Evolutionary conservation across 345 rosid genomes (phyloP).

Genomic region (Psidium guajava): DNA sequence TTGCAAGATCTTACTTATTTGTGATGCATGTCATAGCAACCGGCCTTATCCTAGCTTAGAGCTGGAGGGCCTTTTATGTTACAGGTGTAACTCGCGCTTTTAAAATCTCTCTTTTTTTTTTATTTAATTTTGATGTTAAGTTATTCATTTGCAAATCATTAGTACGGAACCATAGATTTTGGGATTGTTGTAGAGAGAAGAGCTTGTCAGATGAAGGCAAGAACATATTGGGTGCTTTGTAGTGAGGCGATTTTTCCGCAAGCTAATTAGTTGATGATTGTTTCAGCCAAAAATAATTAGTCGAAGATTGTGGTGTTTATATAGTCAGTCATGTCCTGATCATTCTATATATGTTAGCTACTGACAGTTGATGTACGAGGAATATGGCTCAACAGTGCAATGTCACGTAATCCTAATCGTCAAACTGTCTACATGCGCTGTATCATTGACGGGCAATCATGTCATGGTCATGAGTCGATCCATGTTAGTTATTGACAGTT

Average conservation of each 20-base stretch:
- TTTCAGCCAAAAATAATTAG: background rate
- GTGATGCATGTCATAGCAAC: background rate
- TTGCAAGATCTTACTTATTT: background rate
- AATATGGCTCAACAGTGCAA: background rate
- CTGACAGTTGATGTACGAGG: rapidly evolving
- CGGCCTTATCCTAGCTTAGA: background rate
- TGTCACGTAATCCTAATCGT: background rate
- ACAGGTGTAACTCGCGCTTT: background rate
- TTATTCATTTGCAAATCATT: background rate
- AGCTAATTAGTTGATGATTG: background rate
- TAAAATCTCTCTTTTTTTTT: background rate
- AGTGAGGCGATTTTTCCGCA: background rate
- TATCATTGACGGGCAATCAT: background rate
- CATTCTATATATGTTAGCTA: background rate
- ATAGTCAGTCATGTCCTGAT: background rate
- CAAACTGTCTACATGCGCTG: background rate
- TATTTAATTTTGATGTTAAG: background rate
- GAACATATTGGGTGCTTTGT: background rate
- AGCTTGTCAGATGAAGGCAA: background rate
- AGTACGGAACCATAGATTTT: background rate
- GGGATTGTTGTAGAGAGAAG: background rate
- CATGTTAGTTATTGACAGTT: background rate
- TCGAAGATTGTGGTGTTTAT: background rate
- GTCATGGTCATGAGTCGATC: background rate
- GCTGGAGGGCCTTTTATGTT: background rate